Evolutionary conservation across 371 early-diverging fungal species (phyloP).

Genomic region (Mucor saturninus): DNA sequence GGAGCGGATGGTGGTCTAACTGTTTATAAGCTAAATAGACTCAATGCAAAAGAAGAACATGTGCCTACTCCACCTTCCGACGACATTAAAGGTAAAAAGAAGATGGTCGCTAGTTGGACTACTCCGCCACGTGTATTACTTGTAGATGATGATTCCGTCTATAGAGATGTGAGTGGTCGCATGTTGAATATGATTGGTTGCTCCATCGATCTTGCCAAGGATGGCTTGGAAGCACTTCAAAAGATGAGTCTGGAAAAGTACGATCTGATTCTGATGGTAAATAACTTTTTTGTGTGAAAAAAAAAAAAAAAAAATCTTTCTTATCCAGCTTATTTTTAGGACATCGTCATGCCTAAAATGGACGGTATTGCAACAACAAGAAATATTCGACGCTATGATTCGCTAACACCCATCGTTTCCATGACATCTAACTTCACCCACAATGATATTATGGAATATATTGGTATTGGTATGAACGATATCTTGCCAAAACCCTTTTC

Average conservation of each 20-base stretch:
- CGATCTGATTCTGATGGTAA: conserved; percentile 82
- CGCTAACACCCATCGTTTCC: conserved; percentile 75
- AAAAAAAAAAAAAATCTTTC: not conserved
- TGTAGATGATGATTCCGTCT: conserved; percentile 79
- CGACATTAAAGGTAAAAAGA: conserved; percentile 27
- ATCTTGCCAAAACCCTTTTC: conserved; percentile 82
- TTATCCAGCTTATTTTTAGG: conserved; percentile 41
- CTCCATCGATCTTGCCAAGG: conserved; percentile 71
- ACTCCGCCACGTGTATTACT: conserved; percentile 74
- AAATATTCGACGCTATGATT: conserved; percentile 78
- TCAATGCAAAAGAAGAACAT: conserved; percentile 1
- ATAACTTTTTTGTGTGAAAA: not conserved
- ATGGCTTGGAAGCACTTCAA: conserved; percentile 75
- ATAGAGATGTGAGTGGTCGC: conserved; percentile 66
- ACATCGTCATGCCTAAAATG: conserved; percentile 78
- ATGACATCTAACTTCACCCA: conserved; percentile 79
- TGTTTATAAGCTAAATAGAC: not conserved
- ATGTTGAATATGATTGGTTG: conserved; percentile 76
- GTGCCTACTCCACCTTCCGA: not conserved
- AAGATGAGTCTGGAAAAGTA: conserved; percentile 68
- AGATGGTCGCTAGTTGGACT: conserved; percentile 54
- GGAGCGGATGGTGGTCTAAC: conserved; percentile 12
- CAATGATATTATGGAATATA: conserved; percentile 71
- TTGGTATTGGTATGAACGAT: conserved; percentile 83
- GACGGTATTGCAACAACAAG: conserved; percentile 79